Percentiles rank a stretch among this genome's conserved stretches.
phyloP scores from a whole-genome alignment of 2,329 filamentous ascomycete species.

The Fusarium beomiforme region DNA sequence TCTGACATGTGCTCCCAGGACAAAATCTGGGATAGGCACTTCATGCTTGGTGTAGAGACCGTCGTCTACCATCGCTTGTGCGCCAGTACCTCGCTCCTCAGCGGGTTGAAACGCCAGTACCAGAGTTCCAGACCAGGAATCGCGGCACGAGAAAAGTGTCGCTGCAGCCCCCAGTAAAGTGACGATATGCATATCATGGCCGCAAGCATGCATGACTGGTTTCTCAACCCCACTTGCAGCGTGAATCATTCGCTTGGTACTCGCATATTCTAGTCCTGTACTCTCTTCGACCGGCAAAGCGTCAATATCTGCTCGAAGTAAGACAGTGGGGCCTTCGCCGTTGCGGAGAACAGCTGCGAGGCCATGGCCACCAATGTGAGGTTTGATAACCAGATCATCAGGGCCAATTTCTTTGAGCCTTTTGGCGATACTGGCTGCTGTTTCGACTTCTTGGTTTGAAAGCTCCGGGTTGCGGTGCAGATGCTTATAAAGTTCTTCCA shows the following conservation, averaged over 20 bases:
- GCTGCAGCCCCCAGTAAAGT: conserved; percentile 65
- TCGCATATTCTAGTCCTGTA: conserved; percentile 66
- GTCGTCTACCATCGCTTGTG: conserved; percentile 54
- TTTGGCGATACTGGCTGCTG: conserved; percentile 57
- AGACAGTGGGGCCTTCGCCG: conserved; percentile 62
- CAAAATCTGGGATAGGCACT: conserved; percentile 47
- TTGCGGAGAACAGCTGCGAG: conserved; percentile 66
- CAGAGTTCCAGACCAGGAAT: conserved; percentile 69
- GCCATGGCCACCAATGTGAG: conserved; percentile 66
- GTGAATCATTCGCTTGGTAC: conserved; percentile 36
- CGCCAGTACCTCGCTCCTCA: conserved; percentile 72
- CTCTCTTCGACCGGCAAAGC: conserved; percentile 66
- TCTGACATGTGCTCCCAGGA: conserved; percentile 51
- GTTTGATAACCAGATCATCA: conserved; percentile 51
- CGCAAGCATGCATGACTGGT: conserved; percentile 75
- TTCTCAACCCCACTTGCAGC: conserved; percentile 39
- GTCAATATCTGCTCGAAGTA: conserved; percentile 71
- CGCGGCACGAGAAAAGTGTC: conserved; percentile 55
- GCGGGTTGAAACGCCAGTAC: conserved; percentile 74
- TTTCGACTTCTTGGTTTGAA: conserved; percentile 64
- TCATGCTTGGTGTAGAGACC: conserved; percentile 44
- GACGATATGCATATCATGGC: conserved; percentile 73
- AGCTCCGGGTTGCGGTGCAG: conserved; percentile 69
- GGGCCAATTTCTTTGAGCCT: conserved; percentile 46
- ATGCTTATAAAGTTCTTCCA: conserved; percentile 58